These are phyloP conservation scores for Arthrinium puccinioides DNA, from an alignment of 2,329 filamentous ascomycete species.

Conservation along the genomic window DNA sequence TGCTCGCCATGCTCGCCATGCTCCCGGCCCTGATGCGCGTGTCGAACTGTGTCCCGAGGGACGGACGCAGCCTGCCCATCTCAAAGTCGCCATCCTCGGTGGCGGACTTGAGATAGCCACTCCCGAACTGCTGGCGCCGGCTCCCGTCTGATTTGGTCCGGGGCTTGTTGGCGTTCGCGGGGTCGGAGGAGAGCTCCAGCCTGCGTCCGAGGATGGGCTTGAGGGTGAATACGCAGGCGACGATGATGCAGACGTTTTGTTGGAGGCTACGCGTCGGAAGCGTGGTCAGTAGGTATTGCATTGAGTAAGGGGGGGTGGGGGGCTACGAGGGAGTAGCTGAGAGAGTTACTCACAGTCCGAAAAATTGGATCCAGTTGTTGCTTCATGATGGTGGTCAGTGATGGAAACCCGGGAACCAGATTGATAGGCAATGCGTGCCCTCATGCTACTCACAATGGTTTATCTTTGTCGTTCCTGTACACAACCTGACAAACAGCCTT, in stretches of 20 bases:
- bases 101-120: no score
- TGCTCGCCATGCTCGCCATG: no score
- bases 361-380: constrained; percentile 2
- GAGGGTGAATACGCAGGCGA: constrained; percentile 2
- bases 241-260: constrained; percentile 4
- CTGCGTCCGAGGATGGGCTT: constrained; percentile 1
- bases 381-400: not conserved
- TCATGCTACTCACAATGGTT: not conserved
- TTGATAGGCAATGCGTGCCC: not conserved
- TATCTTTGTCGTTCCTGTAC: not conserved
- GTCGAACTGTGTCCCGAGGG: no score
- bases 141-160: no score
- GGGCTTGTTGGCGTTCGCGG: no score
- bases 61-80: no score
- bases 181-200: not conserved
- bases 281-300: not conserved
- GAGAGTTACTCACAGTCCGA: constrained; percentile 3
- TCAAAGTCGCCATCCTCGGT: no score
- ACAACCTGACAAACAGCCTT: not conserved
- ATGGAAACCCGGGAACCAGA: not conserved
- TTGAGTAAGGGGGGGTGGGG: not conserved
- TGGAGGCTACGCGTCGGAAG: not conserved
- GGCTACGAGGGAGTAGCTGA: not conserved
- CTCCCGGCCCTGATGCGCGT: no score
- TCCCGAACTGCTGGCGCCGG: no score